Conservation (phyloP, 441 rosid genomes). For the Oxalis stricta region DNA sequence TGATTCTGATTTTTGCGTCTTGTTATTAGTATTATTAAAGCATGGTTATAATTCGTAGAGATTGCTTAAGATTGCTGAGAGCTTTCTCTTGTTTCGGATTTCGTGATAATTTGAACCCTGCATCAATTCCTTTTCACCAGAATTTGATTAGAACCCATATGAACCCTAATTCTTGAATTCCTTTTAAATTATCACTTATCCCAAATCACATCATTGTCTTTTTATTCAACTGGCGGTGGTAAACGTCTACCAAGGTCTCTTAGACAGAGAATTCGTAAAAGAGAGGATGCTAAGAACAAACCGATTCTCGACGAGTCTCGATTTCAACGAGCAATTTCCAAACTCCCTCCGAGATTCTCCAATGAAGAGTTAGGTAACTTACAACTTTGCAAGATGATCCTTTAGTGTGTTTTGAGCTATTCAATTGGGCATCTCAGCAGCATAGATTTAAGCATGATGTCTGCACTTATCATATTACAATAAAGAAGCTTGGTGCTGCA, state of each 20-base stretch:
- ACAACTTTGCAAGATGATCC: conserved; percentile 54
- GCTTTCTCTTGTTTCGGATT: not conserved
- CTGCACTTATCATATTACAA: conserved; percentile 48
- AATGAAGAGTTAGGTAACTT: conserved; percentile 47
- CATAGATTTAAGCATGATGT: conserved; percentile 59
- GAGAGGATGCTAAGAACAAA: conserved; percentile 28
- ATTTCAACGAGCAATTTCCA: conserved; percentile 33
- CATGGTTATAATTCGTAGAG: conserved; percentile 13
- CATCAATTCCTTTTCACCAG: not conserved
- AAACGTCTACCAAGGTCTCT: conserved; percentile 36
- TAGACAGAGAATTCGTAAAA: conserved; percentile 48
- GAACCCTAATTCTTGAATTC: not conserved
- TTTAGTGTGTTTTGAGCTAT: conserved; percentile 63
- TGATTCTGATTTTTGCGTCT: no score
- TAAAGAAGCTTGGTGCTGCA: conserved; percentile 75
- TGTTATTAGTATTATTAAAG: no score
- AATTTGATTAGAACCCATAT: conserved; percentile 3
- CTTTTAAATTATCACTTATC: not conserved
- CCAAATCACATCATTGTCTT: conserved; percentile 7
- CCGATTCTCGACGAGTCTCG: conserved; percentile 43
- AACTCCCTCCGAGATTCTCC: conserved; percentile 56
- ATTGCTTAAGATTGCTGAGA: conserved; percentile 5
- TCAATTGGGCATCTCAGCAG: conserved; percentile 76
- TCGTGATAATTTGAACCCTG: not conserved
- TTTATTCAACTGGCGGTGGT: conserved; percentile 36